Evolutionary conservation across 768 basidiomycete genomes (phyloP).

Genomic region (Suillus americanus): DNA sequence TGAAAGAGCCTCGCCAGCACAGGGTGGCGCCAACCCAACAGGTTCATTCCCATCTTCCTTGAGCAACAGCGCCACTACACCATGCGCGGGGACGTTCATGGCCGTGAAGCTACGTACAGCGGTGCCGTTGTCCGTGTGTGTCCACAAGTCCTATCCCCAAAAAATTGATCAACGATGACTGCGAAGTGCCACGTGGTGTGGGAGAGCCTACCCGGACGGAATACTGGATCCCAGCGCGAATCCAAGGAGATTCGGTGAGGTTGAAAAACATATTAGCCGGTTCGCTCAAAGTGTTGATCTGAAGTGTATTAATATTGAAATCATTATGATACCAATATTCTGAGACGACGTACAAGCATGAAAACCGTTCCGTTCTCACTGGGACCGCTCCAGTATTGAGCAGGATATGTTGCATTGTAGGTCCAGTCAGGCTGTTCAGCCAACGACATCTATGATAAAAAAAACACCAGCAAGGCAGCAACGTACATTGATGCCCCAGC

Average conservation of each 20-base stretch:
- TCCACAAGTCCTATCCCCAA: slow-evolving; percentile 60
- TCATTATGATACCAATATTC: background rate
- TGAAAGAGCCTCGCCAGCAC: slow-evolving; percentile 41
- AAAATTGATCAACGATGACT: background rate
- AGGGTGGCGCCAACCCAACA: slow-evolving; percentile 52
- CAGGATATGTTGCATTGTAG: slow-evolving; percentile 46
- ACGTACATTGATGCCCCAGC: slow-evolving; percentile 64
- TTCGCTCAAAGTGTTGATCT: slow-evolving; percentile 59
- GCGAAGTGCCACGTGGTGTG: background rate
- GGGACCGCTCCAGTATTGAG: slow-evolving; percentile 68
- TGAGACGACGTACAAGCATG: slow-evolving; percentile 51
- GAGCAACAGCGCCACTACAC: slow-evolving; percentile 63
- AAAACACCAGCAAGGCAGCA: background rate
- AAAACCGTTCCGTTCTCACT: slow-evolving; percentile 62
- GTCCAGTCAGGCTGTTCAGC: slow-evolving; percentile 35
- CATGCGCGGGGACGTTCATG: slow-evolving; percentile 54
- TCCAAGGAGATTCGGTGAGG: slow-evolving; percentile 69
- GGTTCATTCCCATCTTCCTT: slow-evolving; percentile 71
- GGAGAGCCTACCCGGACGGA: slow-evolving; percentile 48
- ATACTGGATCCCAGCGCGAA: slow-evolving; percentile 63
- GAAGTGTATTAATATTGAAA: background rate
- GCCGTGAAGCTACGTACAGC: slow-evolving; percentile 55
- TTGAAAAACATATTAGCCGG: slow-evolving; percentile 59
- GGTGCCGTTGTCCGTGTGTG: slow-evolving; percentile 67
- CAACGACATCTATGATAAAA: background rate